Conservation (phyloP, 306 rosid species). For the Rosa rugosa region DNA sequence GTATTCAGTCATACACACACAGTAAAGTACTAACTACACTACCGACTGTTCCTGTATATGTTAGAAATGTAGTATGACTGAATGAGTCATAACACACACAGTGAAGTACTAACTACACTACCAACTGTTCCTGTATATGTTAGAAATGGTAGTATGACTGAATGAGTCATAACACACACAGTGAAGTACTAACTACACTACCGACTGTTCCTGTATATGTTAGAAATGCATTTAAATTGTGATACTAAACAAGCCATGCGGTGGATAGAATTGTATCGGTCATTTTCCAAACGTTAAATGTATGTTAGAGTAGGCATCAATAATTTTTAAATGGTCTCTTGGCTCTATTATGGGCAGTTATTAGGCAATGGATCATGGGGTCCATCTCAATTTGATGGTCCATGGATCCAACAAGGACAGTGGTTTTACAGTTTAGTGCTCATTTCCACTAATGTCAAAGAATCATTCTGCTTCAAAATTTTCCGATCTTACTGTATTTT, state of each 20-base stretch:
- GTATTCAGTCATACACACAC: neutral
- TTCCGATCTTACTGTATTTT: neutral
- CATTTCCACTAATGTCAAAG: neutral
- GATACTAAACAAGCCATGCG: neutral
- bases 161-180: neutral
- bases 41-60: no score
- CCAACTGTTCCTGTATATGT: no score
- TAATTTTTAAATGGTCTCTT: neutral
- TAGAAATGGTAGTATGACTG: neutral
- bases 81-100: neutral
- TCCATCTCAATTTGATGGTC: neutral
- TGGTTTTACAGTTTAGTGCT: neutral
- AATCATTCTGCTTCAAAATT: neutral
- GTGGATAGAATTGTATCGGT: neutral
- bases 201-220: neutral
- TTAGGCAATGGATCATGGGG: neutral
- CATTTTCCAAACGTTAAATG: neutral
- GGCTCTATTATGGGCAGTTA: neutral
- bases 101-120: neutral
- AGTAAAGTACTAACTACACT: no score
- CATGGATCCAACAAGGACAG: neutral
- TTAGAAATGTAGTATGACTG: neutral
- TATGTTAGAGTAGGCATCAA: neutral
- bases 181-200: neutral
- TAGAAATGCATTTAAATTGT: neutral